Conservation (phyloP, 108 stramenopile genomes). For the Fistulifera pelliculosa region DNA sequence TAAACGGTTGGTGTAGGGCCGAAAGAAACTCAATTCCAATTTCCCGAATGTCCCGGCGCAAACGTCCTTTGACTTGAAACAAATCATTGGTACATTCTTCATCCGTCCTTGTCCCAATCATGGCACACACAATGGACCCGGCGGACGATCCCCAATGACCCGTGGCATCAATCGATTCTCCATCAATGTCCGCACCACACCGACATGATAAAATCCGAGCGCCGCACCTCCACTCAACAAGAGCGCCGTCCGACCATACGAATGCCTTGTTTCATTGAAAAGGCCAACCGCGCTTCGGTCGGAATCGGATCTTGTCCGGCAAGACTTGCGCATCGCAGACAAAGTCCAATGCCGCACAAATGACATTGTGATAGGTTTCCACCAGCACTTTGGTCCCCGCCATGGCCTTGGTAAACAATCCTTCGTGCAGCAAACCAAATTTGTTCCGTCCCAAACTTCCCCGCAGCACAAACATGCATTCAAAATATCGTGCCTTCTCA, state of each 20-base stretch:
- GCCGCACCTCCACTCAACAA: conserved; percentile 91
- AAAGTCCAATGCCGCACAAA: conserved; percentile 88
- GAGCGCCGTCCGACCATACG: conserved; percentile 94
- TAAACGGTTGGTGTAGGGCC: conserved; percentile 31
- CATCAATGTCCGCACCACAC: conserved; percentile 93
- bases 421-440: conserved; percentile 81
- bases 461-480: conserved; percentile 82
- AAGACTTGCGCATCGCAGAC: conserved; percentile 77
- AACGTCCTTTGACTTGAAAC: conserved; percentile 65
- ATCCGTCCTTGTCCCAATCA: conserved; percentile 89
- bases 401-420: conserved; percentile 73
- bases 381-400: conserved; percentile 75
- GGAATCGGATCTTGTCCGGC: conserved; percentile 75
- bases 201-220: conserved; percentile 94
- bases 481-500: conserved; percentile 80
- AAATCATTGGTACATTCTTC: conserved; percentile 83
- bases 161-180: conserved; percentile 89
- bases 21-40: conserved; percentile 78
- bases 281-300: conserved; percentile 88
- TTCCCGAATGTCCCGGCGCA: conserved; percentile 76
- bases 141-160: conserved; percentile 96
- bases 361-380: conserved; percentile 88
- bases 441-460: conserved; percentile 81
- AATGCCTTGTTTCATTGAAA: conserved; percentile 99
- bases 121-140: conserved; percentile 88